Conservation (phyloP, 129 eudicot species). For the Ambrosia trifida region DNA sequence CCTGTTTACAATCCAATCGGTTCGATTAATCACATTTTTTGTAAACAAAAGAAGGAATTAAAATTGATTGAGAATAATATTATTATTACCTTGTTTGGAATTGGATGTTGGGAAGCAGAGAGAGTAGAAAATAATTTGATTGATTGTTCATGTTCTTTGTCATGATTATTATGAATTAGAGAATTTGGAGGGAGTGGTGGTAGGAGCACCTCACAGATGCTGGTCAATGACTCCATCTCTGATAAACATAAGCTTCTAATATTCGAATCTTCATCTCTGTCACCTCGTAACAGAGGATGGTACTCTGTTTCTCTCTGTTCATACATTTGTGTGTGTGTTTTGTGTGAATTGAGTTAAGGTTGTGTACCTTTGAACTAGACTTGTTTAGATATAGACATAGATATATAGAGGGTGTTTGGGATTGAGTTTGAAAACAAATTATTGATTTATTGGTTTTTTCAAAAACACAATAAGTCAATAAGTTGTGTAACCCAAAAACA, state of each 20-base stretch:
- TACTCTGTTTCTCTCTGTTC: constrained; percentile 31
- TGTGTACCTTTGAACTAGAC: too few relatives aligned
- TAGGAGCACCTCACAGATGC: constrained; percentile 60
- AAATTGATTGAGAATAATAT: neutral
- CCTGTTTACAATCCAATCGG: constrained; percentile 35
- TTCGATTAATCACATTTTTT: neutral
- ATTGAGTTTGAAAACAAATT: too few relatives aligned
- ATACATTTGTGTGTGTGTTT: constrained; percentile 10
- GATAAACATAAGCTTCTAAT: constrained; percentile 45
- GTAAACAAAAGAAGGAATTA: neutral
- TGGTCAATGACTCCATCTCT: constrained; percentile 51
- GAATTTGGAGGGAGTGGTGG: constrained; percentile 49
- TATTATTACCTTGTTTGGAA: constrained; percentile 73
- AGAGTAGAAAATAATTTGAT: constrained; percentile 42
- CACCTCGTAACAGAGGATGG: constrained; percentile 59
- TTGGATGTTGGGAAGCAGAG: constrained; percentile 61
- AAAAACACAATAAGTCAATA: too few relatives aligned
- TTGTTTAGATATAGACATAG: too few relatives aligned
- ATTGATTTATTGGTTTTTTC: too few relatives aligned
- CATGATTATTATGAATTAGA: constrained; percentile 1
- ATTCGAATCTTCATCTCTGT: constrained; percentile 43
- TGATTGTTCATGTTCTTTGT: constrained; percentile 2
- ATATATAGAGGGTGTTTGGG: too few relatives aligned
- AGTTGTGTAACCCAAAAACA: too few relatives aligned
- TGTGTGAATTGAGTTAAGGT: neutral